These are phyloP conservation scores for Morella rubra DNA, from an alignment of 306 rosid genomes.

Conservation along the genomic window DNA sequence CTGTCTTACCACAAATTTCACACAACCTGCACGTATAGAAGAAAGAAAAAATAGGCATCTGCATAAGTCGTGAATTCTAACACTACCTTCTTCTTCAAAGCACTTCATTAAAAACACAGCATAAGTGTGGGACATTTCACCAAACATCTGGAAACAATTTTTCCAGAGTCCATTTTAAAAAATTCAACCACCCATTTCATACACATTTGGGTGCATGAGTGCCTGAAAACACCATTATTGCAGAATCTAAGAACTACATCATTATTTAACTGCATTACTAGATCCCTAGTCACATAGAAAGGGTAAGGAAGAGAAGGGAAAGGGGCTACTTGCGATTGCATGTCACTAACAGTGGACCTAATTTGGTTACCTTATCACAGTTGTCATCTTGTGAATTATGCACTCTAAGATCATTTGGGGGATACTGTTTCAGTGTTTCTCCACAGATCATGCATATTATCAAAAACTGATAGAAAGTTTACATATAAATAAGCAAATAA, in stretches of 20 bases:
- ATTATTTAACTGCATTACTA: not conserved
- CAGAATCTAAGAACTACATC: not conserved
- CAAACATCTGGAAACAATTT: slow-evolving; percentile 1
- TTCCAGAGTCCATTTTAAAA: not conserved
- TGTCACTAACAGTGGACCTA: too few species aligned
- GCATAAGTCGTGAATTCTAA: slow-evolving; percentile 8
- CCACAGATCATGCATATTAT: too few species aligned
- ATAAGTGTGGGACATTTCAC: slow-evolving; percentile 10
- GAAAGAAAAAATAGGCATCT: slow-evolving; percentile 9
- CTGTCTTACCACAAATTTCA: slow-evolving; percentile 85
- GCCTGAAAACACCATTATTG: not conserved
- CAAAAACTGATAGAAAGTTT: too few species aligned
- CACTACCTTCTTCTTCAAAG: slow-evolving; percentile 9
- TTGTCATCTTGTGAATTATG: too few species aligned
- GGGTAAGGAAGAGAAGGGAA: not conserved
- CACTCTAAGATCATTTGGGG: too few species aligned
- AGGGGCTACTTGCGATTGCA: too few species aligned
- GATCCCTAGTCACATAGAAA: not conserved
- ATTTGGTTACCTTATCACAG: too few species aligned
- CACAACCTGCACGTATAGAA: slow-evolving; percentile 51
- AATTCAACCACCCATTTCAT: not conserved
- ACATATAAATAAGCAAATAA: too few species aligned
- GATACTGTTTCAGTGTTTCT: too few species aligned
- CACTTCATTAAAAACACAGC: not conserved
- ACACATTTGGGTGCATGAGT: not conserved